Conservation (phyloP, 108 stramenopile species). For the Conticribra weissflogii region DNA sequence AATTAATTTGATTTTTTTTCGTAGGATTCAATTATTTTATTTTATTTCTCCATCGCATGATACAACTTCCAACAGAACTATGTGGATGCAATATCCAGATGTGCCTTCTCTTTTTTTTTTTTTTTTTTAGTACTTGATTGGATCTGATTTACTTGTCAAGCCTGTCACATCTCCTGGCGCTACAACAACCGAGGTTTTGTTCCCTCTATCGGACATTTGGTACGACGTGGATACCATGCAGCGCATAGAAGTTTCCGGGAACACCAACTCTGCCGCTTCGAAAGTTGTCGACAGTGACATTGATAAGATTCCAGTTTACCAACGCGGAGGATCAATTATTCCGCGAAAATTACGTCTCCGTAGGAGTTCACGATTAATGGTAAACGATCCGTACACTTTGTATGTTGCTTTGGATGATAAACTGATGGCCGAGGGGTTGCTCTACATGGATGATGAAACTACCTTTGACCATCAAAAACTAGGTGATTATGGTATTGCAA, state of each 20-base stretch:
- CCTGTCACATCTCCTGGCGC: slow-evolving; percentile 91
- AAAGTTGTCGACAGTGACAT: slow-evolving; percentile 75
- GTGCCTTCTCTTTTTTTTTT: slow-evolving; percentile 61
- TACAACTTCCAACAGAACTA: slow-evolving; percentile 51
- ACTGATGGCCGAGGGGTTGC: slow-evolving; percentile 70
- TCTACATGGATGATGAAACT: slow-evolving; percentile 98
- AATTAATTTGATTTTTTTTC: too few relatives aligned
- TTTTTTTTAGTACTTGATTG: slow-evolving; percentile 94
- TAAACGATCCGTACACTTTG: slow-evolving; percentile 95
- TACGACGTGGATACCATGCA: slow-evolving; percentile 88
- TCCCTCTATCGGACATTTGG: slow-evolving; percentile 83
- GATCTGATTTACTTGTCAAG: slow-evolving; percentile 96
- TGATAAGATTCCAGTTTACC: slow-evolving; percentile 91
- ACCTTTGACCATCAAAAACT: slow-evolving; percentile 81
- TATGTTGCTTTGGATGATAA: slow-evolving; percentile 86
- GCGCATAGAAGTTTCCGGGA: slow-evolving; percentile 50
- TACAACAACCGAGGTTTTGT: slow-evolving; percentile 68
- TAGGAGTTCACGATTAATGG: slow-evolving; percentile 89
- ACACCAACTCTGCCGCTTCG: slow-evolving; percentile 27
- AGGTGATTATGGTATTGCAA: slow-evolving; percentile 67
- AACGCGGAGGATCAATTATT: slow-evolving; percentile 90
- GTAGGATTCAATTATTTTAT: too few relatives aligned
- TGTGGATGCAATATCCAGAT: slow-evolving; percentile 94
- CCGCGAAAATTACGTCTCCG: slow-evolving; percentile 94
- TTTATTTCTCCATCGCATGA: too few relatives aligned